Percentiles rank a stretch among this genome's conserved stretches.
These are phyloP conservation scores for Onygena corvina DNA, from an alignment of 2,329 filamentous ascomycete genomes.

Conservation along the genomic window DNA sequence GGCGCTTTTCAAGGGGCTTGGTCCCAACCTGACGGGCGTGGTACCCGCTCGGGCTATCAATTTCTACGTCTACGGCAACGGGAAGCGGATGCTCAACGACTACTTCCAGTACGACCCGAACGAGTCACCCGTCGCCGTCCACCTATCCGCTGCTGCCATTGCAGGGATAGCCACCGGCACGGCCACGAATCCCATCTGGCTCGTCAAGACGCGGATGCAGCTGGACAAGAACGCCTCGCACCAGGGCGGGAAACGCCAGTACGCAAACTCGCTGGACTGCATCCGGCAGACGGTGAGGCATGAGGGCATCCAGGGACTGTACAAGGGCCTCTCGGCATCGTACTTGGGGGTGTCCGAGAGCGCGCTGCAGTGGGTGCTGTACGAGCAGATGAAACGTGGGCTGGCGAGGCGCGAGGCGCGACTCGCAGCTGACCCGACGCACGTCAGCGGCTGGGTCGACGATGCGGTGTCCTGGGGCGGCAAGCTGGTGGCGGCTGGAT, in stretches of 20 bases:
- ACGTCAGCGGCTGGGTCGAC: constrained; percentile 51
- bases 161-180: constrained; percentile 81
- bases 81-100: constrained; percentile 68
- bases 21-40: constrained; percentile 79
- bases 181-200: constrained; percentile 90
- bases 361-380: constrained; percentile 85
- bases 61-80: constrained; percentile 87
- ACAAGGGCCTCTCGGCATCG: constrained; percentile 80
- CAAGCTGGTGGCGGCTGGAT: constrained; percentile 59
- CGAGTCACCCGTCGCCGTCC: constrained; percentile 55
- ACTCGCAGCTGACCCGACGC: constrained; percentile 45
- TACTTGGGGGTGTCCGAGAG: constrained; percentile 86
- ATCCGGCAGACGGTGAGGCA: constrained; percentile 66
- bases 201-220: constrained; percentile 86
- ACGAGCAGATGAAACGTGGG: constrained; percentile 79
- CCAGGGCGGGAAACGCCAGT: constrained; percentile 47
- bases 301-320: constrained; percentile 71
- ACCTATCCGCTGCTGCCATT: constrained; percentile 61
- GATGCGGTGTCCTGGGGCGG: constrained; percentile 49
- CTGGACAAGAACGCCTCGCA: constrained; percentile 53
- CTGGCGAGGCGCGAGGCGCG: constrained; percentile 52
- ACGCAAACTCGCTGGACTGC: constrained; percentile 82
- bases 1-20: constrained; percentile 84
- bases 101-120: constrained; percentile 39
- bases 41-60: constrained; percentile 84